These are phyloP conservation scores for Murraya paniculata DNA, from an alignment of 345 rosid genomes.

Conservation along the genomic window DNA sequence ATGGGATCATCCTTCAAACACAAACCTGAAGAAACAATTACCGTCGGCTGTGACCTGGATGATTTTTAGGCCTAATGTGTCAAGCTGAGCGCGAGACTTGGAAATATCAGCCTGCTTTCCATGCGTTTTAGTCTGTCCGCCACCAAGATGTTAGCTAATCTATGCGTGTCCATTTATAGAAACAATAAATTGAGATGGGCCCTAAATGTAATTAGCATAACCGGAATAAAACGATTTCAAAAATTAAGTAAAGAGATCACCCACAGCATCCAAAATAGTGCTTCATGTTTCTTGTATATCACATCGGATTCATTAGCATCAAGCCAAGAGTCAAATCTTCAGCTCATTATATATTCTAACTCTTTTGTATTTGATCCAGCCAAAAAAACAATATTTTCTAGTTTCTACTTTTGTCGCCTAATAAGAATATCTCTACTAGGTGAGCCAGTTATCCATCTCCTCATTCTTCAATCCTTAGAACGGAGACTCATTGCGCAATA, in stretches of 20 bases:
- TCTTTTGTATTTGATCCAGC: neutral
- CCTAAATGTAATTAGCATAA: neutral
- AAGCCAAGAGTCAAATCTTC: neutral
- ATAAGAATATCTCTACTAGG: neutral
- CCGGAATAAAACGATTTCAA: neutral
- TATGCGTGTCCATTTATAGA: constrained; percentile 1
- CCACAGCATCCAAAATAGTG: neutral
- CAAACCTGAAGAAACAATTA: constrained; percentile 96
- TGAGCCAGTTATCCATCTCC: neutral
- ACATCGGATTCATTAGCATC: neutral
- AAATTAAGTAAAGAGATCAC: neutral
- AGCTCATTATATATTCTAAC: neutral
- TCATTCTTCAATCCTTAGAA: neutral
- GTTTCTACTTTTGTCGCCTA: neutral
- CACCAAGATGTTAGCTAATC: constrained; percentile 8
- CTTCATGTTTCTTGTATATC: neutral
- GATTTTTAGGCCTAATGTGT: constrained; percentile 66
- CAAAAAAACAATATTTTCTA: neutral
- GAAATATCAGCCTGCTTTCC: constrained; percentile 68
- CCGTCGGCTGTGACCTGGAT: constrained; percentile 86
- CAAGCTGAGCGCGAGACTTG: constrained; percentile 65
- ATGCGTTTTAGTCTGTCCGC: constrained; percentile 55
- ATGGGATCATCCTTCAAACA: constrained; percentile 16
- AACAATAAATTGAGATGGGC: neutral
- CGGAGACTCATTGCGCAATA: neutral